Percentiles rank a stretch among this genome's conserved stretches.
These are phyloP conservation scores for Sugiyamaella valdiviana DNA, from an alignment of 805 yeast genomes.

Conservation along the genomic window DNA sequence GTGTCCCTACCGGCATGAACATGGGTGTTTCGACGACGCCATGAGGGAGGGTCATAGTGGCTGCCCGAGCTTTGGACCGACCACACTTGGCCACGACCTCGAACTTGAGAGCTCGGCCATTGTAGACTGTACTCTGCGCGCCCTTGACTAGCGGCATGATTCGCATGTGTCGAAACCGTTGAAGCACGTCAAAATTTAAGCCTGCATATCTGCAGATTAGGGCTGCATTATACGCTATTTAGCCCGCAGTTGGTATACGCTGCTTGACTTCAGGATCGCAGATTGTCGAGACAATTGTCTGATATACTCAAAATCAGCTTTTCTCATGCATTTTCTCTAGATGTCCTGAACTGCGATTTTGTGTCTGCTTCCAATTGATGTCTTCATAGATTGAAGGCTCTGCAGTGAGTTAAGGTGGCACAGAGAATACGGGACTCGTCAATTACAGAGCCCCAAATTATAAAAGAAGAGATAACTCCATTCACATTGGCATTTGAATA, in stretches of 20 bases:
- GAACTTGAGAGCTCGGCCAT: slow-evolving; percentile 31
- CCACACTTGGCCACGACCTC: slow-evolving; percentile 39
- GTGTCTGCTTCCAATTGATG: no score
- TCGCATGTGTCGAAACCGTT: neutral
- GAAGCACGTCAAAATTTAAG: neutral
- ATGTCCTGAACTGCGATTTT: no score
- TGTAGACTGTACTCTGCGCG: slow-evolving; percentile 8
- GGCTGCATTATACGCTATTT: neutral
- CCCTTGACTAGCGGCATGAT: slow-evolving; percentile 5
- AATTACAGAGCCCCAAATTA: no score
- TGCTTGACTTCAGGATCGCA: no score
- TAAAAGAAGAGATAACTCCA: no score
- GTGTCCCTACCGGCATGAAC: slow-evolving; percentile 45
- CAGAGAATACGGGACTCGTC: no score
- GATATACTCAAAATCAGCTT: neutral
- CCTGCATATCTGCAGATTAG: neutral
- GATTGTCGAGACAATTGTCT: neutral
- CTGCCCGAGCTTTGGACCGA: slow-evolving; percentile 39
- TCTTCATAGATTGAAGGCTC: no score
- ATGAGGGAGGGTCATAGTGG: slow-evolving; percentile 38
- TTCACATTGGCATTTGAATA: no score
- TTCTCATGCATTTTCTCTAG: no score
- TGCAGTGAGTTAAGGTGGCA: no score
- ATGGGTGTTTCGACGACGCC: slow-evolving; percentile 40
- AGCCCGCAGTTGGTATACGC: no score